phyloP scores from a whole-genome alignment of 2,329 filamentous ascomycete species.

The Penicillium glabrum region DNA sequence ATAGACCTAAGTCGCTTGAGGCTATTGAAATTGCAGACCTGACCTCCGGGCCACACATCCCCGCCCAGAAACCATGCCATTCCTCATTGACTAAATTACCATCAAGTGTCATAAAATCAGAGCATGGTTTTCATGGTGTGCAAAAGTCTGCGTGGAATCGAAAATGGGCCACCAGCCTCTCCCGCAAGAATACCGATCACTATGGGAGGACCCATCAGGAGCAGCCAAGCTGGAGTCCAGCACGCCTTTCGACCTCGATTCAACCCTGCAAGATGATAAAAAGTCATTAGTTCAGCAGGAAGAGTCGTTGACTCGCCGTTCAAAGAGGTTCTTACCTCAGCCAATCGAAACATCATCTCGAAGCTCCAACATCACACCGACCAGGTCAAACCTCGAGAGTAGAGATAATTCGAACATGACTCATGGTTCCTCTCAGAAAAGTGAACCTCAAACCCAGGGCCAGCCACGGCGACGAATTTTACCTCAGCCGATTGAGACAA shows the following conservation, averaged over 20 bases:
- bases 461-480: slow-evolving; percentile 23
- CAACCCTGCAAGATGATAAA: background rate
- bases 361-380: slow-evolving; percentile 28
- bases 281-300: background rate
- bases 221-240: background rate
- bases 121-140: background rate
- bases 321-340: slow-evolving; percentile 39
- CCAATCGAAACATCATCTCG: slow-evolving; percentile 46
- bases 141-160: background rate
- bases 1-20: background rate
- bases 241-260: background rate
- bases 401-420: background rate
- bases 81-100: background rate
- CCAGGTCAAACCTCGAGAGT: background rate
- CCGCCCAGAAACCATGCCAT: background rate
- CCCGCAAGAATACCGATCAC: background rate
- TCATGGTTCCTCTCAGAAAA: background rate
- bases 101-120: background rate
- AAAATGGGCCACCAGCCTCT: slow-evolving; percentile 2
- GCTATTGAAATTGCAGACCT: background rate
- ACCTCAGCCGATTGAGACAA: slow-evolving; percentile 65
- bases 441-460: background rate
- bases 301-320: slow-evolving; percentile 1
- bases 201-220: background rate
- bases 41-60: background rate